phyloP scores from a whole-genome alignment of 2,329 filamentous ascomycete genomes.

The Fusarium sp. region DNA sequence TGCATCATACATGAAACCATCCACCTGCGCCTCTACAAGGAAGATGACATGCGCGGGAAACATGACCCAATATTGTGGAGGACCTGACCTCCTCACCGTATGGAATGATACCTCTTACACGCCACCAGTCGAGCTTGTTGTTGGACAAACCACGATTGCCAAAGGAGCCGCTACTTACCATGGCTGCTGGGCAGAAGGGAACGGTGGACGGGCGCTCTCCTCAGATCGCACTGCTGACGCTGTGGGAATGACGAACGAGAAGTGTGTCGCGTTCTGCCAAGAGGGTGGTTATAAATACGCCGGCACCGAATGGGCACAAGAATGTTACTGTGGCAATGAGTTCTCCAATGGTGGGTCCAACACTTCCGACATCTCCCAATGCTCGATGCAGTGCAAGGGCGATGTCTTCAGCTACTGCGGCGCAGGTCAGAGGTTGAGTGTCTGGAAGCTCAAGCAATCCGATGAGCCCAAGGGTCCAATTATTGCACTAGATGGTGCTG shows the following conservation, averaged over 20 bases:
- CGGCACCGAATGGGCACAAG: conserved; percentile 50
- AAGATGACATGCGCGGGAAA: conserved; percentile 40
- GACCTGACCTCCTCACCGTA: conserved; percentile 30
- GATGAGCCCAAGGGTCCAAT: conserved; percentile 26
- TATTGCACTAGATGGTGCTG: conserved; percentile 29
- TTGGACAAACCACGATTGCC: conserved; percentile 34
- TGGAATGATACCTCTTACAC: conserved; percentile 42
- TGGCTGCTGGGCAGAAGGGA: conserved; percentile 35
- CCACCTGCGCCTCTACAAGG: conserved; percentile 20
- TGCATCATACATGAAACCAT: conserved; percentile 31
- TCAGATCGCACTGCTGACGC: conserved; percentile 20
- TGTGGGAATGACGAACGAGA: conserved; percentile 44
- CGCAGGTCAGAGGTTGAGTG: conserved; percentile 38
- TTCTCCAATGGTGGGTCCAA: conserved; percentile 28
- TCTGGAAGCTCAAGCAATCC: conserved; percentile 35
- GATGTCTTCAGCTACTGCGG: conserved; percentile 42
- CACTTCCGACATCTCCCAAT: conserved; percentile 36
- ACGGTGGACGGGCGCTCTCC: conserved; percentile 30
- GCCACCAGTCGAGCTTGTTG: conserved; percentile 24
- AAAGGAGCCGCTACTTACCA: conserved; percentile 31
- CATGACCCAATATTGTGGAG: conserved; percentile 40
- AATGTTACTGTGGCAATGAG: conserved; percentile 50
- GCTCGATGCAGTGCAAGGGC: conserved; percentile 44
- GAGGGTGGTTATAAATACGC: conserved; percentile 48
- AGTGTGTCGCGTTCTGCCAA: conserved; percentile 47